A percentile compares a stretch with the other conserved stretches of the same genome.
These are phyloP conservation scores for Petunia hybrid DNA, from an alignment of 305 asterid species.

Conservation along the genomic window DNA sequence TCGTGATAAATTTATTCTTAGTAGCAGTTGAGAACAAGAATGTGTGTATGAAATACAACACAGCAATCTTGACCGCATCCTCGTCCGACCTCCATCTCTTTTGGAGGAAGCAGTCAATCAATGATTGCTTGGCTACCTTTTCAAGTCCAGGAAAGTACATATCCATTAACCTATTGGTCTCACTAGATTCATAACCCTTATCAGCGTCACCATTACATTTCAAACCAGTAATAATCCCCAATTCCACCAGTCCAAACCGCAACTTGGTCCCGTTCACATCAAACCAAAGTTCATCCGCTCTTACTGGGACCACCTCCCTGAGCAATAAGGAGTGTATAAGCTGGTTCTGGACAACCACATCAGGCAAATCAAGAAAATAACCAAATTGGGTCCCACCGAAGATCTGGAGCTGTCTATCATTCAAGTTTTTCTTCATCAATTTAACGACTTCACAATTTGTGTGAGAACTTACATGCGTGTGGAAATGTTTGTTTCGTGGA, in stretches of 20 bases:
- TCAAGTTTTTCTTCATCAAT: conserved; percentile 17
- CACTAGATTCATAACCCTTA: conserved; percentile 30
- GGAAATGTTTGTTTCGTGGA: conserved; percentile 30
- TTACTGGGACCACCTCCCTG: conserved; percentile 25
- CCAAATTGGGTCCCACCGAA: conserved; percentile 21
- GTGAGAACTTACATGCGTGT: conserved; percentile 24
- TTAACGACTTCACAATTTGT: conserved; percentile 24
- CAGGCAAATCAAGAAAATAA: conserved; percentile 25
- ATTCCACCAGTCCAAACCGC: conserved; percentile 8
- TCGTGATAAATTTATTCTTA: conserved; percentile 17
- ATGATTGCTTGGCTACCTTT: conserved; percentile 20
- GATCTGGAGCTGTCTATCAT: conserved; percentile 31
- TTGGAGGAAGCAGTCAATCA: conserved; percentile 30
- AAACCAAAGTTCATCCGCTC: conserved; percentile 29
- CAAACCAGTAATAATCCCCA: conserved; percentile 32
- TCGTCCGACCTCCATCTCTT: conserved; percentile 30
- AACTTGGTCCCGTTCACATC: conserved; percentile 29
- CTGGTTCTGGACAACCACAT: conserved; percentile 29
- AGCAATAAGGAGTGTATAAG: conserved; percentile 30
- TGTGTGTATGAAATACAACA: conserved; percentile 29
- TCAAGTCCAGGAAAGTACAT: conserved; percentile 30
- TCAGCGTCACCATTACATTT: conserved; percentile 29
- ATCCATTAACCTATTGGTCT: conserved; percentile 24
- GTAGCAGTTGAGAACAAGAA: conserved; percentile 28
- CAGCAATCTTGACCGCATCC: conserved; percentile 32